A percentile compares a stretch with the other conserved stretches of the same genome.
Evolutionary conservation across 2,329 filamentous ascomycete genomes (phyloP).

Genomic region (Chaetomium olivaceum): DNA sequence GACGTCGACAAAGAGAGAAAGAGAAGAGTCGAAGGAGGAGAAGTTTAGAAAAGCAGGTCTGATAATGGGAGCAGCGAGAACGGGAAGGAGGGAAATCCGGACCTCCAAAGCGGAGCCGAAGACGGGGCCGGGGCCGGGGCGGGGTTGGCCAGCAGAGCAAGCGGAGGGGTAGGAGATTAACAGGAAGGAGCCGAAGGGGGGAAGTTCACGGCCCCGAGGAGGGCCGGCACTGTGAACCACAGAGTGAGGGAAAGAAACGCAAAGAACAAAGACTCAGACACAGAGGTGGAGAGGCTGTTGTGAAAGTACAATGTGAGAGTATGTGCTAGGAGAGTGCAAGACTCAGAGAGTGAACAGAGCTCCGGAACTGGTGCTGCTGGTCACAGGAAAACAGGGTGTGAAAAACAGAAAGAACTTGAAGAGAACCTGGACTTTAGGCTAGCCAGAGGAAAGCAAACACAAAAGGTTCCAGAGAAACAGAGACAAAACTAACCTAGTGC

Average conservation of each 20-base stretch:
- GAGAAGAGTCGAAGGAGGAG: background rate
- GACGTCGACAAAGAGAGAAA: background rate
- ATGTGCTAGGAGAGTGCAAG: background rate
- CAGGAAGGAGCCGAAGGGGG: too few relatives aligned
- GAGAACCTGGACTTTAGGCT: background rate
- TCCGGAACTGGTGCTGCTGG: background rate
- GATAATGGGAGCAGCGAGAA: background rate
- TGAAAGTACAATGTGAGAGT: background rate
- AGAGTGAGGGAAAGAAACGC: too few relatives aligned
- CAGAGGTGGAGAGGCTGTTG: background rate
- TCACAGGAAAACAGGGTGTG: background rate
- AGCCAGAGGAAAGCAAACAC: background rate
- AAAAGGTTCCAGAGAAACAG: background rate
- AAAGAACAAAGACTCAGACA: background rate
- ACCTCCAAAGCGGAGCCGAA: background rate
- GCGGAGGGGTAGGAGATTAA: too few relatives aligned
- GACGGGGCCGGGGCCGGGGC: too few relatives aligned
- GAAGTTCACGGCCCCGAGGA: too few relatives aligned
- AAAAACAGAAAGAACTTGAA: background rate
- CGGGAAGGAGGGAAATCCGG: background rate
- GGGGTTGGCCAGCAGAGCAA: too few relatives aligned
- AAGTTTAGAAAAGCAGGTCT: background rate
- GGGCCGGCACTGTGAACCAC: too few relatives aligned
- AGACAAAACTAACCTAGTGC: background rate
- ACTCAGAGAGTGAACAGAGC: background rate